Base-by-base conservation (phyloP, 768 basidiomycete genomes). In the Xanthoconium stramineum region DNA sequence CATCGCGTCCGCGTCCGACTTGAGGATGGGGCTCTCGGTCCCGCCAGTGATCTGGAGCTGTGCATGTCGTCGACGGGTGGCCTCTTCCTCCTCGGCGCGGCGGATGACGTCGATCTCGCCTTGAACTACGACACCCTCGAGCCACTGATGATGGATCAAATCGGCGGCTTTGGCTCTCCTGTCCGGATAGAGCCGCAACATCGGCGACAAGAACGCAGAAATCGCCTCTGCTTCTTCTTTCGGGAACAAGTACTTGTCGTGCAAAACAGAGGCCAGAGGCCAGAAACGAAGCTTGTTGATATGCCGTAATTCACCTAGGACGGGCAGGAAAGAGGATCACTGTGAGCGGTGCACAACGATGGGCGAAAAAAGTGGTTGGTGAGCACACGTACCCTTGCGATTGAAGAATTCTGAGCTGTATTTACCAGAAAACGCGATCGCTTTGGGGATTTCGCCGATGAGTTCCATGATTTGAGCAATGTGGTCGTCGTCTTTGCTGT, bases 401-500 rank as follows among this genome's bases (percentile, higher is more conserved):
- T 88, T 98, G 77, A 99, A 98, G 67, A 97, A 94, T 69, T 98
- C 95, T 45, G 83, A 82, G 58, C 86, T 89, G 75, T 97, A 98
- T 70, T 95, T 98, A 28, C 96, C 96, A 7, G 84, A 81, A 65
- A 96, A 84, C 3, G 94, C 94, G 40, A 98, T 76, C 47, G 77
- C 77, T 66, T 85, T 85, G 2, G 94, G 93, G 40, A 96, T 81
- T 61, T 97, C 93, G 43, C 95, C 96, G 67, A 98, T 78, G 12
- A 98, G 80, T 74, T 99, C 96, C 72, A 98, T 92, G 61, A 98
- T 92, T 76, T 99, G 97, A 4, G 97, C 96, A 57, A 98, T 92
- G 67, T 99, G 95, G 67, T 94, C 91, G 69, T 95, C 94, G 72
- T 96, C 93, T 72, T 98, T 98, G 76, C 88, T 91, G 69, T 97